Evolutionary conservation across 208 protist genomes (phyloP), one percentile per base, ranked within the genome.

Genomic region (Acanthamoeba healyi): DNA sequence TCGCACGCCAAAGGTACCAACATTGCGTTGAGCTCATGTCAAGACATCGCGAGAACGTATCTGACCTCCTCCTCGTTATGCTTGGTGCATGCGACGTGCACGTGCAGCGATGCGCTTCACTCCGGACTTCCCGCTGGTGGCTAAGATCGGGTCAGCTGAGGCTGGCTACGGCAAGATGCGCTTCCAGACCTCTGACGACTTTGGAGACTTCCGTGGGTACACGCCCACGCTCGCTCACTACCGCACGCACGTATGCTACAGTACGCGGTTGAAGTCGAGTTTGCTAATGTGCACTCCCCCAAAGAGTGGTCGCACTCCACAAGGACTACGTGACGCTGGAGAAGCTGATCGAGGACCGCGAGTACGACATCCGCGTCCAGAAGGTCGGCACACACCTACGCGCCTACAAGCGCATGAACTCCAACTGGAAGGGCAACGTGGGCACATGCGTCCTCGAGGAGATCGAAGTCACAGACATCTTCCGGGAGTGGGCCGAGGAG

Each of bases 331-430:
- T 67, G 24, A 94, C 93, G 51, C 49, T 58, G 32, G 94, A 95
- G 32, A 46, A 56, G 51, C 77, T 95, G 2, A 54, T 95, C 63
- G 94, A 95, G 38, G 67, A 87, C 12, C 44, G 74, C 2, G 81
- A 67, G 32, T 95, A 95, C 40, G 94, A 95, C 32, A 36, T 95
- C 17, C 56, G 94, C 26, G 94, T 95, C 70, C 90, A 95, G 44
- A 82, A 72, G 40, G 32, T 95, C 29, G 94, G 90, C 26, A 46
- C 65, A 12, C 51, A 92, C 46, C 42, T 86, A 12, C 70, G 93
- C 3, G 93, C 93, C 44, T 94, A 93, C 67, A 94, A 94, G 72
- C 36, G 93, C 26, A 32, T 74, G n/a, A 92, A 92, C 46, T 46
- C 87, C 49, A 92, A 92, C 46, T 95, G 94, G 88, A 94, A 94